A percentile compares a stretch with the other conserved stretches of the same genome.
phyloP scores from a whole-genome alignment of 805 yeast genomes.

The Lipomyces orientalis region DNA sequence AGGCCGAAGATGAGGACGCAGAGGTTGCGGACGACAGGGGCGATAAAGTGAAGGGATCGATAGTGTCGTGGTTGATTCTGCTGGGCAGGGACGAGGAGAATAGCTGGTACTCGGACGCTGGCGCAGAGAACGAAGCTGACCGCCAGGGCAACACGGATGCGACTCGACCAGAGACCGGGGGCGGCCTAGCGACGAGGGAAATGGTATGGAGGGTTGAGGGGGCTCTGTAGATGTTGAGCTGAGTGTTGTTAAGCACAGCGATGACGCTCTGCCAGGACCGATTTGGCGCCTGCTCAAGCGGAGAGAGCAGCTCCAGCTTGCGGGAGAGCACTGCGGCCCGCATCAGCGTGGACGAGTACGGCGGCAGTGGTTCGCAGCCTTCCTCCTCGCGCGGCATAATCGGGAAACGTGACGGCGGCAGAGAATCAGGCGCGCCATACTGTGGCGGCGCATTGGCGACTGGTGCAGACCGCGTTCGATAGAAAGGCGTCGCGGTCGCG shows the following conservation, averaged over 20 bases:
- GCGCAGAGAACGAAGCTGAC: conserved; percentile 14
- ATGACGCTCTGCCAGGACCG: conserved; percentile 74
- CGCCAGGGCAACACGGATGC: conserved; percentile 16
- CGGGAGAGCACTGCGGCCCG: conserved; percentile 62
- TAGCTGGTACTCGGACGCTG: conserved; percentile 5
- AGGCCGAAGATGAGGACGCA: conserved; percentile 23
- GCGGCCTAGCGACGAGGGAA: conserved; percentile 10
- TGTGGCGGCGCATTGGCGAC: conserved; percentile 22
- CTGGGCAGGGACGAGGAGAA: conserved; percentile 2
- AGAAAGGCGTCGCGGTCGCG: conserved; percentile 3
- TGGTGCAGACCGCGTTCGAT: conserved; percentile 29
- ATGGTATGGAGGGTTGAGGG: conserved; percentile 7
- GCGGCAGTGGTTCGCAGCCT: conserved; percentile 60
- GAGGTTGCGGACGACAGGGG: conserved; percentile 14
- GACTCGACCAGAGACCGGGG: conserved; percentile 12
- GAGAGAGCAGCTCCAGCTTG: conserved; percentile 78
- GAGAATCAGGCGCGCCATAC: conserved; percentile 15
- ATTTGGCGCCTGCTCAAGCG: conserved; percentile 69
- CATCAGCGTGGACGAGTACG: conserved; percentile 68
- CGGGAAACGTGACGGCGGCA: conserved; percentile 30
- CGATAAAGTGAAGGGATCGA: conserved; percentile 24
- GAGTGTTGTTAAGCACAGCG: conserved; percentile 85
- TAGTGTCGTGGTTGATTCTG: conserved; percentile 15
- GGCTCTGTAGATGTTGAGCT: conserved; percentile 66
- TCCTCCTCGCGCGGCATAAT: conserved; percentile 38